Evolutionary conservation across 1,139 yeast genomes (phyloP).

Genomic region (Suhomyces coccinellae): DNA sequence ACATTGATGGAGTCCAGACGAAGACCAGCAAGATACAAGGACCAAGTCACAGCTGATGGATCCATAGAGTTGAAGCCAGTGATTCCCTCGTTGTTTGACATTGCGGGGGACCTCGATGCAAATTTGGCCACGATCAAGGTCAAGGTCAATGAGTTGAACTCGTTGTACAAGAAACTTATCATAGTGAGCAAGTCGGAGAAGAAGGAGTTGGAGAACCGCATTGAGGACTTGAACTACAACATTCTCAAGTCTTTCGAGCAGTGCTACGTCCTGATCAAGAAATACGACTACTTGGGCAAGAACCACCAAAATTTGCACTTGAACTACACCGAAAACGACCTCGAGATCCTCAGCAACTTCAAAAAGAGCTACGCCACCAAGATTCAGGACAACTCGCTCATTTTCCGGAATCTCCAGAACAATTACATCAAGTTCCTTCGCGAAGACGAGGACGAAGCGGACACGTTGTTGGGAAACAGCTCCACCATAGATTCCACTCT

Average conservation of each 20-base stretch:
- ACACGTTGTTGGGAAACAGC: conserved; percentile 20
- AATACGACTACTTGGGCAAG: conserved; percentile 54
- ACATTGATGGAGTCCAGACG: conserved; percentile 41
- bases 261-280: conserved; percentile 74
- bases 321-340: conserved; percentile 48
- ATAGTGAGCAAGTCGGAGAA: conserved; percentile 86
- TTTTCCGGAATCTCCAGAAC: conserved; percentile 83
- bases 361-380: conserved; percentile 82
- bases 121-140: conserved; percentile 49
- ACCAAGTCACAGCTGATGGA: conserved; percentile 21
- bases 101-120: conserved; percentile 70
- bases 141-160: conserved; percentile 58
- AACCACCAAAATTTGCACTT: conserved; percentile 35
- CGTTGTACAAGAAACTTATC: conserved; percentile 75
- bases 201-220: conserved; percentile 62
- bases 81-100: conserved; percentile 79
- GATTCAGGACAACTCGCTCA: conserved; percentile 75
- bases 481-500: conserved; percentile 20
- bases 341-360: conserved; percentile 72
- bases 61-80: conserved; percentile 52
- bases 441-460: conserved; percentile 62
- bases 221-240: conserved; percentile 72
- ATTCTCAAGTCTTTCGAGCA: conserved; percentile 74
- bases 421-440: conserved; percentile 76
- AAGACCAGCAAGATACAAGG: conserved; percentile 12